Conservation (phyloP, 352 stramenopile species). For the Halophytophthora batemanensis region DNA sequence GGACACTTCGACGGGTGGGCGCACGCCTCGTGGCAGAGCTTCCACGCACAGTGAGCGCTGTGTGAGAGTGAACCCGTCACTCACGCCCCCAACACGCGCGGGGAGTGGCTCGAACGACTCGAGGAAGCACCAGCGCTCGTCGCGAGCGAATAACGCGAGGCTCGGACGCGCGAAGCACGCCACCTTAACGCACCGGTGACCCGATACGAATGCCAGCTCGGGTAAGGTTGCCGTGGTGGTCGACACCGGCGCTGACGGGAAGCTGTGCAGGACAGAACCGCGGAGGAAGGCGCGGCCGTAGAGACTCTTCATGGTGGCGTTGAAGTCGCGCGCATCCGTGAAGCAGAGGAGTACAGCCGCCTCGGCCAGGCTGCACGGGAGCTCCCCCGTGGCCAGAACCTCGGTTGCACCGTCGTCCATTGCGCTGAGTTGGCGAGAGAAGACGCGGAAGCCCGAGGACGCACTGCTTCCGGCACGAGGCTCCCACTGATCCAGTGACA, state of each 20-base stretch:
- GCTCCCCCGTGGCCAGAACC: slow-evolving; percentile 21
- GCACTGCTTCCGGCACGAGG: not conserved
- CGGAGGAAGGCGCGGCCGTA: slow-evolving; percentile 29
- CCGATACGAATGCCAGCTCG: not conserved
- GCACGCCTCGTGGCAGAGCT: slow-evolving; percentile 15
- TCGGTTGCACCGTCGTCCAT: slow-evolving; percentile 5
- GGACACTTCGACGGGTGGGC: slow-evolving; percentile 15
- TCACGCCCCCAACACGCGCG: not conserved
- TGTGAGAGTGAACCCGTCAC: slow-evolving; percentile 17
- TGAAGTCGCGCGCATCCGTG: slow-evolving; percentile 13
- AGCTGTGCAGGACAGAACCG: slow-evolving; percentile 27
- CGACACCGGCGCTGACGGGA: slow-evolving; percentile 3
- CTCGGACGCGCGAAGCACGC: slow-evolving; percentile 24
- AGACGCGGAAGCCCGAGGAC: slow-evolving; percentile 12
- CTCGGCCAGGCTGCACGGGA: slow-evolving; percentile 26
- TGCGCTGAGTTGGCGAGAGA: slow-evolving; percentile 8
- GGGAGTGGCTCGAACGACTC: slow-evolving; percentile 11
- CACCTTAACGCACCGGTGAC: slow-evolving; percentile 31
- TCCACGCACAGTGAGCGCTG: slow-evolving; percentile 27
- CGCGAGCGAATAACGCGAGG: slow-evolving; percentile 19
- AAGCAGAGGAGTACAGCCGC: slow-evolving; percentile 20
- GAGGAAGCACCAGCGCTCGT: slow-evolving; percentile 31
- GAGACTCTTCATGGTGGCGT: slow-evolving; percentile 23
- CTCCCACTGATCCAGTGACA: slow-evolving; percentile 19
- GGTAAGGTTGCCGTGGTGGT: not conserved